Percentiles rank a stretch among this genome's conserved stretches.
phyloP scores from a whole-genome alignment of 371 early-diverging fungal species.

The Syncephalastrum sp. region DNA sequence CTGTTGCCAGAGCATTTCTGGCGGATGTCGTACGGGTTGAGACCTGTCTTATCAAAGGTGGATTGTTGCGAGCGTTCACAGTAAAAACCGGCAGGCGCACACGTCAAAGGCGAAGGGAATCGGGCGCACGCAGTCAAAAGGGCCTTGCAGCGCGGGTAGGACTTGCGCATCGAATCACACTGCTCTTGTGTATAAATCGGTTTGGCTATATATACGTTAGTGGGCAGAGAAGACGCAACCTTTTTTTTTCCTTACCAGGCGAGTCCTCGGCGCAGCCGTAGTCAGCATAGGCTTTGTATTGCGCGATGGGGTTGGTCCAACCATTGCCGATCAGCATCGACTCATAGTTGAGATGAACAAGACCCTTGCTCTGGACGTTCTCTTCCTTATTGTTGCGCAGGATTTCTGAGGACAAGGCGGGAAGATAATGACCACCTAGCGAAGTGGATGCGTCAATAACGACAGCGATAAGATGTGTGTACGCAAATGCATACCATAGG shows the following conservation, averaged over 20 bases:
- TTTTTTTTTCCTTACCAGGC: constrained; percentile 15
- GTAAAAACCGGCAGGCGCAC: constrained; percentile 77
- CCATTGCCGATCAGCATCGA: constrained; percentile 89
- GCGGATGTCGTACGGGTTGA: constrained; percentile 69
- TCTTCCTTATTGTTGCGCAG: constrained; percentile 54
- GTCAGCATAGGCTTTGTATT: constrained; percentile 82
- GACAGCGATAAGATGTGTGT: no score
- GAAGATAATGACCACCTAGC: constrained; percentile 71
- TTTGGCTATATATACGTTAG: constrained; percentile 18
- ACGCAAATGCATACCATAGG: constrained; percentile 31
- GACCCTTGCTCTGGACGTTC: constrained; percentile 7
- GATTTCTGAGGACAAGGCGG: constrained; percentile 69
- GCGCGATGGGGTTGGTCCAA: constrained; percentile 79
- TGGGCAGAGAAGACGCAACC: neutral
- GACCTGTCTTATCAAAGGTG: constrained; percentile 12
- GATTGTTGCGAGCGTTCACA: constrained; percentile 50
- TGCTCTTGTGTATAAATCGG: constrained; percentile 42
- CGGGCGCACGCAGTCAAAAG: constrained; percentile 79
- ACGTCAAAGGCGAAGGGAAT: constrained; percentile 65
- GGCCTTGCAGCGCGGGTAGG: constrained; percentile 69
- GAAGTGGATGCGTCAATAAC: constrained; percentile 11
- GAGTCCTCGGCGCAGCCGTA: constrained; percentile 67
- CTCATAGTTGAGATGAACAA: constrained; percentile 27
- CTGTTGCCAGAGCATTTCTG: constrained; percentile 58
- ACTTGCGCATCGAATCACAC: constrained; percentile 70